phyloP scores from a whole-genome alignment of 345 rosid genomes.

The Triadica sebifera region DNA sequence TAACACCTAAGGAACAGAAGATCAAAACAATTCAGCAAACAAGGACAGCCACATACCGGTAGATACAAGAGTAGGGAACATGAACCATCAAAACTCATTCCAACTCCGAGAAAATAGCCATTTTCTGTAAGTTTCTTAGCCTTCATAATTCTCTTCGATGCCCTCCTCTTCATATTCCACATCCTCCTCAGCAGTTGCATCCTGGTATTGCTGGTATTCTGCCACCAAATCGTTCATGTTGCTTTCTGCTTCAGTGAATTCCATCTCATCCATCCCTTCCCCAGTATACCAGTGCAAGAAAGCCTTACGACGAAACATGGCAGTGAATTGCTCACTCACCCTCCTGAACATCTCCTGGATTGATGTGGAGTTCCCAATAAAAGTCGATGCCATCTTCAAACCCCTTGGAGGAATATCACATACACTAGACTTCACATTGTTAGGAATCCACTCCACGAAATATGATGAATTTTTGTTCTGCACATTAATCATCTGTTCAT shows the following conservation, averaged over 20 bases:
- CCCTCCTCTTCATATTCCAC: slow-evolving; percentile 68
- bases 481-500: slow-evolving; percentile 89
- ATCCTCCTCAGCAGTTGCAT: slow-evolving; percentile 88
- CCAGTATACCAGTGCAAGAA: slow-evolving; percentile 98
- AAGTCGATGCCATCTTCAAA: slow-evolving; percentile 56
- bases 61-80: slow-evolving; percentile 11
- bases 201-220: slow-evolving; percentile 95
- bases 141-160: slow-evolving; percentile 42
- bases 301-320: slow-evolving; percentile 95
- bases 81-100: slow-evolving; percentile 16
- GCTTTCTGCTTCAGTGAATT: slow-evolving; percentile 96
- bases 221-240: slow-evolving; percentile 97
- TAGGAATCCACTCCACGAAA: slow-evolving; percentile 95
- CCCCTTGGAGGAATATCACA: slow-evolving; percentile 60
- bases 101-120: no score
- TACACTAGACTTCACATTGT: slow-evolving; percentile 60
- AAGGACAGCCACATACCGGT: slow-evolving; percentile 8
- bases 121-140: slow-evolving; percentile 15
- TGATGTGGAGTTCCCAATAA: slow-evolving; percentile 79
- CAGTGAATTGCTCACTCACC: slow-evolving; percentile 98
- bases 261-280: slow-evolving; percentile 99
- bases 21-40: slow-evolving; percentile 6
- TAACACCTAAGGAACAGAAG: slow-evolving; percentile 9
- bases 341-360: slow-evolving; percentile 98
- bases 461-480: slow-evolving; percentile 98